phyloP scores from a whole-genome alignment of 78 protist species.

The Tieghemostelium lacteum region DNA sequence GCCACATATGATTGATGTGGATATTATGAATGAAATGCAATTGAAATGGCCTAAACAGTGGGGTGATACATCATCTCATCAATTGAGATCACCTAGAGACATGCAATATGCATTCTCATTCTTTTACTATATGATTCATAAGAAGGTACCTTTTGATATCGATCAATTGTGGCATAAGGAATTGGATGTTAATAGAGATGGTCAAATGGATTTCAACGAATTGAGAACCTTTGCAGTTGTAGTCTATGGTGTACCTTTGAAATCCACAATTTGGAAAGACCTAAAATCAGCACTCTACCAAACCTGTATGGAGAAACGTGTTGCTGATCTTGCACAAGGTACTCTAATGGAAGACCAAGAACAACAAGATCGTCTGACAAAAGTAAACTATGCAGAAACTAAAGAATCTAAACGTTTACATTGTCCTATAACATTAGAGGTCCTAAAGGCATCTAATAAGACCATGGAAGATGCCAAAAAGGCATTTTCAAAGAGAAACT shows the following conservation, averaged over 20 bases:
- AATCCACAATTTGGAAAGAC: background rate
- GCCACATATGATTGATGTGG: slow-evolving; percentile 94
- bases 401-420: background rate
- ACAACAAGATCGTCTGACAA: background rate
- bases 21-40: slow-evolving; percentile 90
- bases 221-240: slow-evolving; percentile 76
- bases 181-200: slow-evolving; percentile 85
- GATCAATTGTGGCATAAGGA: slow-evolving; percentile 30
- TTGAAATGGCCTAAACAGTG: slow-evolving; percentile 85
- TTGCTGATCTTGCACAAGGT: background rate
- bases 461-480: slow-evolving; percentile 33
- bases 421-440: slow-evolving; percentile 35
- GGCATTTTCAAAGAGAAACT: slow-evolving; percentile 3
- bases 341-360: background rate
- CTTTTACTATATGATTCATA: slow-evolving; percentile 89
- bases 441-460: slow-evolving; percentile 18
- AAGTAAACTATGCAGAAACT: background rate
- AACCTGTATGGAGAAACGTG: background rate
- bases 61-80: slow-evolving; percentile 89
- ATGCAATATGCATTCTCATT: slow-evolving; percentile 96
- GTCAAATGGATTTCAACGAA: slow-evolving; percentile 79
- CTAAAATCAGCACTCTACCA: slow-evolving; percentile 15
- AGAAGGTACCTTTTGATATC: slow-evolving; percentile 3
- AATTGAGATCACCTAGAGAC: slow-evolving; percentile 84
- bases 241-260: slow-evolving; percentile 55